Base-by-base conservation (phyloP, 2,329 filamentous ascomycete genomes). In the Gyromitra esculenta region DNA sequence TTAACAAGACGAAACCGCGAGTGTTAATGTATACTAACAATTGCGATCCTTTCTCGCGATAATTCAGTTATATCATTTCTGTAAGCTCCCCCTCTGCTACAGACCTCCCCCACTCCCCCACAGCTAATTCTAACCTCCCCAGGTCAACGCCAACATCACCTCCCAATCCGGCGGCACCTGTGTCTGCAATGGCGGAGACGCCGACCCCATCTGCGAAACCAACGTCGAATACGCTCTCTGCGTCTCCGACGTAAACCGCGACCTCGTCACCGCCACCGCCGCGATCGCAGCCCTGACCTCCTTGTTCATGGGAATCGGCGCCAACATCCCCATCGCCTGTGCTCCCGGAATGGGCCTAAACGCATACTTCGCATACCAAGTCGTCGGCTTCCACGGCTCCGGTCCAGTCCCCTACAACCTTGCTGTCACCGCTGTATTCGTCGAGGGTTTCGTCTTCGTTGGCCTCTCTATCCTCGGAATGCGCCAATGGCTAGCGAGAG, bases 361-460 rank as follows among this genome's bases (percentile, higher is more conserved):
- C 82, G 93, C 93, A 18, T 96, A 96, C 83, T 96, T 96, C 82
- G 88, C 93, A 35, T 96, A 92, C 82, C 84, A 82, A 75, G 91
- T 93, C 57, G 93, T 96, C 73, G 93, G 93, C 2, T 89, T 86
- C 81, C 90, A 94, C 82, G 93, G 93, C 56, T 87, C 86, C 25
- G 92, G 92, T 1, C 86, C 87, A 45, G 90, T 96, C 7, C 89
- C 92, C 0, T 97, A 92, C 82, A 83, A 88, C 68, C 87, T 94
- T 54, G 93, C 93, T 43, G 85, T 96, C 48, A 96, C 93, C 2
- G 93, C 93, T 69, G 93, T 96, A 79, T 96, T 97, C 82, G 91
- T 96, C 13, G 93, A 97, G 83, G 93, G 93, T 48, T 92, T 92
- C 83, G 90, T 96, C 77, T 97, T 97, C 84, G 89, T 96, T 65